Evolutionary conservation across 1,284 basidiomycete genomes (phyloP).

Genomic region (Stereum hirsutum): DNA sequence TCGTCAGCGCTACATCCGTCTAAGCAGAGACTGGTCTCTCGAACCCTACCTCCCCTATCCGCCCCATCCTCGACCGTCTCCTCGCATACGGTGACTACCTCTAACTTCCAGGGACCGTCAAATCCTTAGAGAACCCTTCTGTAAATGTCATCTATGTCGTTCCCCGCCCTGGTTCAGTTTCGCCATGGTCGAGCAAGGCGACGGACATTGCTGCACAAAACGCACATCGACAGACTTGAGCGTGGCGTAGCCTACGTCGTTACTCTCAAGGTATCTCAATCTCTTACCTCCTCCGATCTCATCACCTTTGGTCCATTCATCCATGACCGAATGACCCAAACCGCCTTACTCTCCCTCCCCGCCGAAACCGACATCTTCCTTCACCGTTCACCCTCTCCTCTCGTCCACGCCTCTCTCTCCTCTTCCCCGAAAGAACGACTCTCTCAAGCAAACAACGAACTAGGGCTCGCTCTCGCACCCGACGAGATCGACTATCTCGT

Average conservation of each 20-base stretch:
- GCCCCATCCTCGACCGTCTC: constrained; percentile 63
- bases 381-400: constrained; percentile 56
- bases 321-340: constrained; percentile 96
- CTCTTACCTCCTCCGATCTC: constrained; percentile 36
- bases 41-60: constrained; percentile 33
- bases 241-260: constrained; percentile 76
- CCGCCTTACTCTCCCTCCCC: constrained; percentile 52
- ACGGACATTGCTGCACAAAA: constrained; percentile 86
- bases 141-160: constrained; percentile 66
- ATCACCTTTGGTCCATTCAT: constrained; percentile 55
- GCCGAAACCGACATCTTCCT: constrained; percentile 60
- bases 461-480: constrained; percentile 85
- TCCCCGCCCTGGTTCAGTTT: constrained; percentile 76
- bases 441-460: constrained; percentile 71
- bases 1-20: constrained; percentile 57
- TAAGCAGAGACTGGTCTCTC: constrained; percentile 41
- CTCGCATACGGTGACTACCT: constrained; percentile 82
- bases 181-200: constrained; percentile 97
- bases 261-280: constrained; percentile 28
- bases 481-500: constrained; percentile 95
- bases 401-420: constrained; percentile 69
- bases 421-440: constrained; percentile 49
- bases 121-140: constrained; percentile 26
- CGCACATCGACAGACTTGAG: constrained; percentile 73
- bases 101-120: constrained; percentile 36